Base-by-base conservation (phyloP, 2,329 filamentous ascomycete genomes). In the Coniochaeta ligniaria region DNA sequence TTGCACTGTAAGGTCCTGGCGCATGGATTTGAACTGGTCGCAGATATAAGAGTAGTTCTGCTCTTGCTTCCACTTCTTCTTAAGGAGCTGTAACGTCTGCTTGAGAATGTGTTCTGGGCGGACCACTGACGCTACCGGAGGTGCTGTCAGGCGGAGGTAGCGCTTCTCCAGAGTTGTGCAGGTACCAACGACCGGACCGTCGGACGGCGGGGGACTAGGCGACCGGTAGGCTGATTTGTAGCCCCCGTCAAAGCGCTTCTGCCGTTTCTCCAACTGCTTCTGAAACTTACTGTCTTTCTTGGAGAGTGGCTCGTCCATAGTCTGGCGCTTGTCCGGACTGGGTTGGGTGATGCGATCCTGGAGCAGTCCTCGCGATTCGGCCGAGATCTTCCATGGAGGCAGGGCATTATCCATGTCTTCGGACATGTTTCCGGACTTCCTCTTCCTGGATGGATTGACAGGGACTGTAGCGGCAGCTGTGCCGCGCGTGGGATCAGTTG, bases 21-120 rank as follows among this genome's bases (percentile, higher is more conserved):
- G 91, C 74, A 99, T 83, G 17, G 95, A 97, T 76, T 99, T 99
- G 83, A 99, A 96, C 82, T 99, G 95, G 73, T 99, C 93, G 84
- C 95, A 98, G 65, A 97, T 96, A 77, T 97, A 99, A 67, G 86
- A 88, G 76, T 99, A 99, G 76, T 98, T 96, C 77, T 88, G 89
- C 69, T 97, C 92, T 67, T 88, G 86, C 72, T 87, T 90, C 95
- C 95, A 99, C 77, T 96, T 98, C 78, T 88, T 90, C 80, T 96
- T 96, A 65, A 99, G 79, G 57, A 96, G 78, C 67, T 96, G 91
- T 74, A 99, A 77, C 6, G 94, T 93, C 76, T 95, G 87, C 66
- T 89, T 86, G 64, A 99, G 78, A 24, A 99, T 80, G 57, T 77
- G 77, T 71, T 96, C 82, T 24, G 95, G 95, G 54, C 95, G 92